Percentiles rank a stretch among this genome's conserved stretches.
Evolutionary conservation across 129 eudicot species (phyloP).

Genomic region (Flaveria linearis): DNA sequence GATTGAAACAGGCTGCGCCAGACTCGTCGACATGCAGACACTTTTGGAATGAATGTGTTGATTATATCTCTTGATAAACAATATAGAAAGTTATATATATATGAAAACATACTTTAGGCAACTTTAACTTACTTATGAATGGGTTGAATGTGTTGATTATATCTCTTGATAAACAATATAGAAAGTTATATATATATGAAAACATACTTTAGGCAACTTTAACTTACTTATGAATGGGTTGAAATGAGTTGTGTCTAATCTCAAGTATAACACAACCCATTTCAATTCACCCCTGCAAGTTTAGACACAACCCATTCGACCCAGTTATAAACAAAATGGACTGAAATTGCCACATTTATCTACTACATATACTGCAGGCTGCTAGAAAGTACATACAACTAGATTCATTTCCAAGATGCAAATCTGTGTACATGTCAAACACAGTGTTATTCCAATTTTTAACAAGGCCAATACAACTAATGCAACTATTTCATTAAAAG

Average conservation of each 20-base stretch:
- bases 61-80: too few species aligned
- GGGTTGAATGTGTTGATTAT: too few species aligned
- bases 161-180: too few species aligned
- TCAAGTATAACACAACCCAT: too few species aligned
- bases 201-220: too few species aligned
- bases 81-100: too few species aligned
- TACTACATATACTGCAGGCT: background rate
- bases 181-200: too few species aligned
- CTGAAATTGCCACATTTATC: background rate
- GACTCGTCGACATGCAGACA: background rate
- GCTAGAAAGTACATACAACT: background rate
- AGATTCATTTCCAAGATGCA: slow-evolving; percentile 1
- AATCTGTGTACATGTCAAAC: background rate
- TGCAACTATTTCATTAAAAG: background rate
- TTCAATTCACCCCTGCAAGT: too few species aligned
- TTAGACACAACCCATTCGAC: background rate
- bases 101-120: too few species aligned
- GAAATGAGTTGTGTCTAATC: too few species aligned
- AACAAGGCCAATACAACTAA: background rate
- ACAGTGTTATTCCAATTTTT: background rate
- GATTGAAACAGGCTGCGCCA: background rate
- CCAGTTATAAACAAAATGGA: background rate
- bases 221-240: too few species aligned
- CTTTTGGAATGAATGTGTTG: background rate
- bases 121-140: too few species aligned